Base-by-base conservation (phyloP, 306 rosid species). In the Albizia julibrissin region DNA sequence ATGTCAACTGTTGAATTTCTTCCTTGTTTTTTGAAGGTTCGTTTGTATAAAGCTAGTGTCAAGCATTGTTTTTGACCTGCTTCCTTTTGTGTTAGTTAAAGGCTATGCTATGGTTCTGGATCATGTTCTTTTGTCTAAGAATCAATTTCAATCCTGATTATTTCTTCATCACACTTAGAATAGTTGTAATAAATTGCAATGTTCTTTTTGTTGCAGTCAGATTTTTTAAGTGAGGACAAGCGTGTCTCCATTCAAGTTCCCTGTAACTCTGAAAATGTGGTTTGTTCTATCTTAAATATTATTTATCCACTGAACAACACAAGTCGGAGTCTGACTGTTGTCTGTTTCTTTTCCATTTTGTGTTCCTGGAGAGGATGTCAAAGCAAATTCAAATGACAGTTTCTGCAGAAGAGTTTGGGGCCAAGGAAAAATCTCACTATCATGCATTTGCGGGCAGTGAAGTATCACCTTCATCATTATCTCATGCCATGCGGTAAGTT, bases 11-110 rank as follows among this genome's bases (percentile, higher is more conserved):
- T 89, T 58, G 88, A 90, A 59, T 83, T 93, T 88, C 77, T 79
- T 81, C 88, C 97, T 69, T 92, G 99, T 86, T 76, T 82, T 75
- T 31, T 88, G 65, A 91, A 90, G 98, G 99, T 96, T 87, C 79
- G 62, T 84, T 18, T 78, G 43, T 67, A 52, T 7, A 33, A 43
- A 79, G n/a, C 42, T 78, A 37, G 49, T 83, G 68, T 74, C 52
- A 75, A 47, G 31, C 74, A 59, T 26, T 46, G 83, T 62, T 67
- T 50, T 46, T 50, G 27, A 56, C 72, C 77, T 73, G 24, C 72
- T 77, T 82, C 52, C 72, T 82, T 80, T 40, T 71, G 34, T 85
- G 65, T 47, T 77, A 24, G 74, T 80, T 56, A 71, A 69, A 71
- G 64, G 49, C 67, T 72, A 78, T 39, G 44, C 52, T 79, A 73